Percentiles rank a stretch among this genome's conserved stretches.
These are phyloP conservation scores for Amanita thiersii DNA, from an alignment of 768 basidiomycete genomes.

Conservation along the genomic window DNA sequence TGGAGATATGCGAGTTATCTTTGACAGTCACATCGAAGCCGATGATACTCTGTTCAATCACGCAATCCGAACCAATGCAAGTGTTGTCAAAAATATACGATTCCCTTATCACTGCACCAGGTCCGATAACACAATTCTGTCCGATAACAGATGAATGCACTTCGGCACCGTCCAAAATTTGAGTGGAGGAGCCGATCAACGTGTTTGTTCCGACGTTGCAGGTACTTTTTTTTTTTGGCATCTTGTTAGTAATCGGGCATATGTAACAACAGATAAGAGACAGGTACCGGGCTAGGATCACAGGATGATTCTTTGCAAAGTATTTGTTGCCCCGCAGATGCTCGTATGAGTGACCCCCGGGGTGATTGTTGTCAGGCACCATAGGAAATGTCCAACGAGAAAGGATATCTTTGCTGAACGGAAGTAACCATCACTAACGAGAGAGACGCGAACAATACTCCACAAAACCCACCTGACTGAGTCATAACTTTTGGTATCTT, in stretches of 20 bases:
- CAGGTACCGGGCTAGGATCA: conserved; percentile 74
- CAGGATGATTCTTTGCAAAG: conserved; percentile 69
- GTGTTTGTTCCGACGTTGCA: conserved; percentile 76
- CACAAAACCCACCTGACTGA: conserved; percentile 62
- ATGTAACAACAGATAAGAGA: conserved; percentile 2
- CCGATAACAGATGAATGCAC: conserved; percentile 76
- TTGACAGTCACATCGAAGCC: conserved; percentile 70
- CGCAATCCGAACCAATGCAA: conserved; percentile 58
- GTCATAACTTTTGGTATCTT: conserved; percentile 89
- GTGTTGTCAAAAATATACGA: conserved; percentile 84
- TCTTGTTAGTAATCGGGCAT: too few relatives aligned
- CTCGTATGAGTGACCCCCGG: conserved; percentile 75
- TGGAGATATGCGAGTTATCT: conserved; percentile 55
- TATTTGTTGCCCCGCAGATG: conserved; percentile 87
- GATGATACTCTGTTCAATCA: conserved; percentile 74
- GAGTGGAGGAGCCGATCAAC: conserved; percentile 76
- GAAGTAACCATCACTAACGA: conserved; percentile 1
- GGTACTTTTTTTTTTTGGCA: conserved; percentile 62
- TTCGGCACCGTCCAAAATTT: conserved; percentile 57
- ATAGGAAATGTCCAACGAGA: conserved; percentile 93
- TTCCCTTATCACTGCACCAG: conserved; percentile 56
- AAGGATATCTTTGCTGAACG: conserved; percentile 79
- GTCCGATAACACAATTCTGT: conserved; percentile 62
- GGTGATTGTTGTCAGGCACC: conserved; percentile 91
- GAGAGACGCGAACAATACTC: conserved; percentile 1